Evolutionary conservation across 768 basidiomycete genomes (phyloP).

Genomic region (Lactarius hengduanensis): DNA sequence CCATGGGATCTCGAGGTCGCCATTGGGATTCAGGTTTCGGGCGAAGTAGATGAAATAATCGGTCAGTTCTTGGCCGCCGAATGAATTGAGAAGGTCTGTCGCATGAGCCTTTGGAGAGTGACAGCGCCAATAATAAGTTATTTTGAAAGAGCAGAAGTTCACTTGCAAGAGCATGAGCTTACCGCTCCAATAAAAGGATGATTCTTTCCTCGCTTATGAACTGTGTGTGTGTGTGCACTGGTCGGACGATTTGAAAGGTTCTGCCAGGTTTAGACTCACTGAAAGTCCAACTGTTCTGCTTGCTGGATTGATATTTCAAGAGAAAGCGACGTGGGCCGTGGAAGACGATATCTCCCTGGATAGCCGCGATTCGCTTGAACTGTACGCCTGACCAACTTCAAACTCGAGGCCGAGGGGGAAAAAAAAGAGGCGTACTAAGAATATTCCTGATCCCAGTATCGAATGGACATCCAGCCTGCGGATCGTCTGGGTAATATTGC

Average conservation of each 20-base stretch:
- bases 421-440: not conserved
- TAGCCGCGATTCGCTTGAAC: slow-evolving; percentile 29
- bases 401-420: not conserved
- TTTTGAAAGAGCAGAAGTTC: not conserved
- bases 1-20: slow-evolving; percentile 1
- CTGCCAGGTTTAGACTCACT: not conserved
- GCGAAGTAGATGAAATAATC: slow-evolving; percentile 22
- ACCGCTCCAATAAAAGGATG: slow-evolving; percentile 19
- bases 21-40: slow-evolving; percentile 16
- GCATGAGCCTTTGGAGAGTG: slow-evolving; percentile 10
- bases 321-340: slow-evolving; percentile 21
- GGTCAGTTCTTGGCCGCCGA: slow-evolving; percentile 1
- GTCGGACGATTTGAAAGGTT: not conserved
- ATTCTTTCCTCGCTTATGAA: slow-evolving; percentile 17
- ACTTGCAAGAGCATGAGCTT: not conserved
- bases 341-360: slow-evolving; percentile 26
- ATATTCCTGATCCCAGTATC: slow-evolving; percentile 24
- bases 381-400: slow-evolving; percentile 20
- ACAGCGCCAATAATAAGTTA: not conserved
- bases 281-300: slow-evolving; percentile 21
- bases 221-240: not conserved
- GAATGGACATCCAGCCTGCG: slow-evolving; percentile 30
- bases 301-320: slow-evolving; percentile 13
- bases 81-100: slow-evolving; percentile 17
- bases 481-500: slow-evolving; percentile 30